Evolutionary conservation across 2,329 filamentous ascomycete genomes (phyloP).

Genomic region (Fusarium ambrosium): DNA sequence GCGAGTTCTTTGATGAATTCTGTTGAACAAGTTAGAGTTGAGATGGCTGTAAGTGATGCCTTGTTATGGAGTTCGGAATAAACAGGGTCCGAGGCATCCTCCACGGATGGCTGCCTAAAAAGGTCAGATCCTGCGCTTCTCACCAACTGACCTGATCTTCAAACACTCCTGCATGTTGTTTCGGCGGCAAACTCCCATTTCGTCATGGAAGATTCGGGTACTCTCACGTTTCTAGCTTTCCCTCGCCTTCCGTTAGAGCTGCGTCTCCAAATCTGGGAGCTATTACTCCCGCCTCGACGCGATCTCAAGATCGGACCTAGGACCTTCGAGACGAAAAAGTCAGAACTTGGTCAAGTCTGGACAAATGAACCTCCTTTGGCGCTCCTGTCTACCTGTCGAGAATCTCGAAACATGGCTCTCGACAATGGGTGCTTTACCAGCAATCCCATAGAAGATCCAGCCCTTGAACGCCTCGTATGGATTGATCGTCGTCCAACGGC

Average conservation of each 20-base stretch:
- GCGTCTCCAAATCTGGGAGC: constrained; percentile 15
- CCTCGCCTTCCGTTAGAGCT: constrained; percentile 5
- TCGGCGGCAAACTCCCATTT: background rate
- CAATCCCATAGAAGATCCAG: background rate
- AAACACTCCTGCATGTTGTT: background rate
- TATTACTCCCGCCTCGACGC: background rate
- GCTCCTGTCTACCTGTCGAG: background rate
- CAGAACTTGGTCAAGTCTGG: background rate
- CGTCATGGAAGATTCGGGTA: background rate
- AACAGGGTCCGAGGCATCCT: background rate
- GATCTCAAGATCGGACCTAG: background rate
- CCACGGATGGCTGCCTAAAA: background rate
- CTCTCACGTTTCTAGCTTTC: no score
- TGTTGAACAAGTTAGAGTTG: background rate
- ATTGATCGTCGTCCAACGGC: background rate
- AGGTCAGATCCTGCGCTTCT: background rate
- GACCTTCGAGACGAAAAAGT: background rate
- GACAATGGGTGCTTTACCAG: background rate
- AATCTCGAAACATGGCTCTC: background rate
- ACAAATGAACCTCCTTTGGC: background rate
- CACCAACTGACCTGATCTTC: background rate
- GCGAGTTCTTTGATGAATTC: background rate
- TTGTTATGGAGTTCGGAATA: background rate
- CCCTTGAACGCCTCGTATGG: background rate
- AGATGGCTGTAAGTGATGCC: background rate